Evolutionary conservation across 129 eudicot genomes (phyloP).

Genomic region (Pseudognaphalium luteoalbum): DNA sequence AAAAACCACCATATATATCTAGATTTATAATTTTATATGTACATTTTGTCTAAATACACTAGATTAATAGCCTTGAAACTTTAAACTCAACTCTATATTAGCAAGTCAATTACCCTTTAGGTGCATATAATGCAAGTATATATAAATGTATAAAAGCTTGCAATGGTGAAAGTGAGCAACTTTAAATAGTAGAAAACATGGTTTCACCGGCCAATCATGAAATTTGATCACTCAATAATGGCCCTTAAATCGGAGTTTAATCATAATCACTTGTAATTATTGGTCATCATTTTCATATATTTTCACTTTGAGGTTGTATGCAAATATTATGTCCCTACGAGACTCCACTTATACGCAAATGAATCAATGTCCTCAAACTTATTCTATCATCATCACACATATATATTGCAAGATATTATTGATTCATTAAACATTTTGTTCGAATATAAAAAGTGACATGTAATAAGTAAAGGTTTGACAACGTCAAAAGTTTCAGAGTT

Average conservation of each 20-base stretch:
- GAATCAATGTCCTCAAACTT: conserved; percentile 37
- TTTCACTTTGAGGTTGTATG: conserved; percentile 40
- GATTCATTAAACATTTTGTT: background rate
- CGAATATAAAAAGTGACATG: no score
- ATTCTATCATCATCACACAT: conserved; percentile 11
- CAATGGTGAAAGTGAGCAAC: no score
- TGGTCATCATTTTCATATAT: conserved; percentile 55
- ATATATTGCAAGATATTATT: background rate
- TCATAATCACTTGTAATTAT: conserved; percentile 56
- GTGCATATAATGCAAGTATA: background rate
- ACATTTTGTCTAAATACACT: no score
- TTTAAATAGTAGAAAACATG: conserved; percentile 40
- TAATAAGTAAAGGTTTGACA: no score
- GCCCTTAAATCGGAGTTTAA: conserved; percentile 55
- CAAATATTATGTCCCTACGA: conserved; percentile 41
- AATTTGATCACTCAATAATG: conserved; percentile 21
- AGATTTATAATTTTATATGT: no score
- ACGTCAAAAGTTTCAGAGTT: no score
- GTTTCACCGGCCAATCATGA: conserved; percentile 42
- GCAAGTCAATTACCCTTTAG: no score
- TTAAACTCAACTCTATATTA: no score
- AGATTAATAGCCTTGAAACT: no score
- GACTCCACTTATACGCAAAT: conserved; percentile 30
- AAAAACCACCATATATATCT: no score
- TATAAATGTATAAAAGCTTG: no score